Conservation (phyloP, 2,329 filamentous ascomycete species). For the Phoma sp. region DNA sequence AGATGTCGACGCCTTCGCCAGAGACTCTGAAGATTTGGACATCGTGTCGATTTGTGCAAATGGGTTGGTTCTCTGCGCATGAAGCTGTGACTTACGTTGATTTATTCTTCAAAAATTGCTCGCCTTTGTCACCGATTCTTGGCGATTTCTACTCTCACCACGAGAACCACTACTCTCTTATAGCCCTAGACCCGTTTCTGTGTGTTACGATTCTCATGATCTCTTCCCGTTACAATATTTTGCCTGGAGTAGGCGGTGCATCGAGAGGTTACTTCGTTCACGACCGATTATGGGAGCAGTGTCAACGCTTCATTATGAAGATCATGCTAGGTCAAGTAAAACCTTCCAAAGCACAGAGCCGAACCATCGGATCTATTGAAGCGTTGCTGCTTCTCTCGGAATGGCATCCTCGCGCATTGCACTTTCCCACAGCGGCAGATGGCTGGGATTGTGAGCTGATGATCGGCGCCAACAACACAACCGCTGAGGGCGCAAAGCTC, state of each 20-base stretch:
- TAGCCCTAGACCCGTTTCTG: conserved; percentile 59
- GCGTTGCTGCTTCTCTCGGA: conserved; percentile 61
- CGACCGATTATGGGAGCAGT: conserved; percentile 61
- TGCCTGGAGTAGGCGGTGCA: conserved; percentile 48
- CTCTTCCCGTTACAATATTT: conserved; percentile 57
- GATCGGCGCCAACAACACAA: conserved; percentile 49
- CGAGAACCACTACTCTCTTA: conserved; percentile 55
- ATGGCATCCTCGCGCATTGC: conserved; percentile 62
- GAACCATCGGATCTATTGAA: conserved; percentile 60
- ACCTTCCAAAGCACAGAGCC: conserved; percentile 55
- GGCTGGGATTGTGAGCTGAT: conserved; percentile 63
- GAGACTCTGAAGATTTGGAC: conserved; percentile 56
- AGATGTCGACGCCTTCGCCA: conserved; percentile 47
- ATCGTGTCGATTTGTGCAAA: conserved; percentile 59
- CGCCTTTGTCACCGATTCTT: conserved; percentile 58
- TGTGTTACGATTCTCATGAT: conserved; percentile 62
- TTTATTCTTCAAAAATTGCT: conserved; percentile 59
- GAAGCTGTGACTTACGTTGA: conserved; percentile 62
- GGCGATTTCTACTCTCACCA: conserved; percentile 58
- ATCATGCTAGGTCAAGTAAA: conserved; percentile 63
- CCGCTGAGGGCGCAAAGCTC: conserved; percentile 41
- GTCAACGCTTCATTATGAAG: conserved; percentile 59
- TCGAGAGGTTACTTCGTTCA: conserved; percentile 61
- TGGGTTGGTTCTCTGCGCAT: conserved; percentile 62
- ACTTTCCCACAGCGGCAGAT: conserved; percentile 60